These are phyloP conservation scores for Penicillium crustosum DNA, from an alignment of 2,329 filamentous ascomycete species.

Conservation along the genomic window DNA sequence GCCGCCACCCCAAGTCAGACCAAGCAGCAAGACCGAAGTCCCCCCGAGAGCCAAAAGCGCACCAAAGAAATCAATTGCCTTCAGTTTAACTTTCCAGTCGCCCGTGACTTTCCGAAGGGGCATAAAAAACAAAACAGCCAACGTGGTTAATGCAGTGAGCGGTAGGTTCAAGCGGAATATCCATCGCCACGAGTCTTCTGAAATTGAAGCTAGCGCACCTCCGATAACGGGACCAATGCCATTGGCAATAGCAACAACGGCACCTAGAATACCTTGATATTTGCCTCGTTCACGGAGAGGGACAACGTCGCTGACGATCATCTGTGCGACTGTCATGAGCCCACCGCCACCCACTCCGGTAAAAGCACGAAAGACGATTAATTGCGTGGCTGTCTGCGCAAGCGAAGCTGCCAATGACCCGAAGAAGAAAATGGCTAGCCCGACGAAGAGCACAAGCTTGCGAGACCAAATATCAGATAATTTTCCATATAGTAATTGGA, in stretches of 20 bases:
- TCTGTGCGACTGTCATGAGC: constrained; percentile 58
- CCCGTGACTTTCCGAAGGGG: constrained; percentile 56
- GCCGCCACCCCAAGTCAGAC: constrained; percentile 61
- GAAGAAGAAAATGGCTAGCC: constrained; percentile 54
- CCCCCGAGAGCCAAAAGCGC: constrained; percentile 47
- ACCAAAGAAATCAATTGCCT: constrained; percentile 54
- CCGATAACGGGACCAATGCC: constrained; percentile 57
- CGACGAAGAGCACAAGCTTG: constrained; percentile 57
- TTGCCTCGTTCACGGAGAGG: constrained; percentile 60
- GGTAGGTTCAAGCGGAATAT: constrained; percentile 58
- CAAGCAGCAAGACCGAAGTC: constrained; percentile 50
- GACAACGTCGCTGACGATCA: constrained; percentile 62
- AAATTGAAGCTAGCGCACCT: constrained; percentile 51
- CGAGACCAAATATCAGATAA: constrained; percentile 62
- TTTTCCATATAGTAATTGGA: constrained; percentile 64
- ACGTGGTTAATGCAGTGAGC: constrained; percentile 50
- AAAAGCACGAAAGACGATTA: constrained; percentile 61
- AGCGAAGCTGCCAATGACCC: constrained; percentile 61
- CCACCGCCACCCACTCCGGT: constrained; percentile 63
- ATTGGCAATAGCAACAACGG: constrained; percentile 55
- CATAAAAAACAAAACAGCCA: constrained; percentile 56
- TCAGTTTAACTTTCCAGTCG: constrained; percentile 53
- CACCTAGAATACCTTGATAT: constrained; percentile 57
- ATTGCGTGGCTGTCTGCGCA: constrained; percentile 54
- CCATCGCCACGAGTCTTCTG: constrained; percentile 52